Evolutionary conservation across 2,329 filamentous ascomycete genomes (phyloP), one percentile per base, ranked within the genome.

Genomic region (Fusarium incarnatum): DNA sequence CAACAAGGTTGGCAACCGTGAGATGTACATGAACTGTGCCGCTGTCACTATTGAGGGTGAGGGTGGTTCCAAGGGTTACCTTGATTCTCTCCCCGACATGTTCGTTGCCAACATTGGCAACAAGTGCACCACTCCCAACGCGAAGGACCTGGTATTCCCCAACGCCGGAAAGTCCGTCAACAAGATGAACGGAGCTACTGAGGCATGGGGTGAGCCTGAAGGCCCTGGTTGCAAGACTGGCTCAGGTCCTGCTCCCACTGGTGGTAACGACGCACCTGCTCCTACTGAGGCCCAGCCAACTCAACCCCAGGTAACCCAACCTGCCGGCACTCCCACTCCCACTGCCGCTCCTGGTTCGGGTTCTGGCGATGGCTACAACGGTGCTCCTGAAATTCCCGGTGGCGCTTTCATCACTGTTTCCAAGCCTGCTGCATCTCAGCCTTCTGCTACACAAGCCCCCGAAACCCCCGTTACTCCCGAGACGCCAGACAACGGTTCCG

Each of bases 21-120:
- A 98, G 78, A 94, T 97, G 86, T 98, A 98, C 86, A 97, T 97
- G 94, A 97, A 97, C 86, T 99, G 95, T 74, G 93, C 92, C 0
- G 89, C 93, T 0, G 80, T 97, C 49, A 86, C 84, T 0, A 85
- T 98, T 25, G 88, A 87, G 0, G 87, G 87, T 11, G 70, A 67
- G 0, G 81, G 80, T 0, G 87, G 87, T 55, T 79, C 80, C 45
- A 74, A 88, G 59, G 79, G 83, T 3, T 87, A 87, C 70, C 87
- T 91, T 67, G 77, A 87, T 41, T 78, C 81, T 0, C 90, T 97
- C 89, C 92, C 92, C 0, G 81, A 87, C 28, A 87, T 94, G 80
- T 92, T 93, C 69, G 81, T 89, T 13, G 91, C 89, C 75, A 94
- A 94, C 75, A 75, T 92, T 8, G 80, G 78, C n/a, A n/a, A n/a